phyloP scores from a whole-genome alignment of 192 early-diverging fungal species.

The Helicostylum pulchrum region DNA sequence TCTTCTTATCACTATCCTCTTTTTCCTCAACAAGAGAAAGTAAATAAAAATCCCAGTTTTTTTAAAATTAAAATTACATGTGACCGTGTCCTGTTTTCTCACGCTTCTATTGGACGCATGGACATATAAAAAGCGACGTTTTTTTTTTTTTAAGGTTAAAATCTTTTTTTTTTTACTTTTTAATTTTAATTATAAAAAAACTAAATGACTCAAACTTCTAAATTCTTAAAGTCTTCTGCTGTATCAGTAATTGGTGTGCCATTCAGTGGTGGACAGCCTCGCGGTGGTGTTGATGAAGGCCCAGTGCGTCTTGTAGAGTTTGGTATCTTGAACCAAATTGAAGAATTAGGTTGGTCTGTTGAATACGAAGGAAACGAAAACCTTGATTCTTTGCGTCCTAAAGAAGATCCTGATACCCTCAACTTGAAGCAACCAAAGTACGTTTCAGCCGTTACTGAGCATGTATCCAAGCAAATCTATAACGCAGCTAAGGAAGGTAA shows the following conservation, averaged over 20 bases:
- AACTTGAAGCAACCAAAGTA: conserved; percentile 83
- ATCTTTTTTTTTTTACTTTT: background rate
- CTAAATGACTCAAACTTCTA: background rate
- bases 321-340: conserved; percentile 81
- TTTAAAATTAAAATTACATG: background rate
- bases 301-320: conserved; percentile 79
- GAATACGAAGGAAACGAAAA: conserved; percentile 74
- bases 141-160: background rate
- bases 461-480: conserved; percentile 62
- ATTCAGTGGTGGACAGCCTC: conserved; percentile 39
- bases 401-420: conserved; percentile 66
- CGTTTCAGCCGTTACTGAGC: conserved; percentile 74
- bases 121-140: background rate
- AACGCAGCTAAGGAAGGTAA: conserved; percentile 60
- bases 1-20: conserved; percentile 2
- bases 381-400: conserved; percentile 65
- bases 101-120: background rate
- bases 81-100: background rate
- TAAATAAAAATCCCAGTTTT: background rate
- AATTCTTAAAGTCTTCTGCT: background rate
- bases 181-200: background rate
- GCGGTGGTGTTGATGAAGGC: conserved; percentile 86
- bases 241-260: conserved; percentile 22
- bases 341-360: conserved; percentile 72
- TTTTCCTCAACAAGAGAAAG: conserved; percentile 5